phyloP scores from a whole-genome alignment of 2,329 filamentous ascomycete species.

The Exophiala xenobiotica region DNA sequence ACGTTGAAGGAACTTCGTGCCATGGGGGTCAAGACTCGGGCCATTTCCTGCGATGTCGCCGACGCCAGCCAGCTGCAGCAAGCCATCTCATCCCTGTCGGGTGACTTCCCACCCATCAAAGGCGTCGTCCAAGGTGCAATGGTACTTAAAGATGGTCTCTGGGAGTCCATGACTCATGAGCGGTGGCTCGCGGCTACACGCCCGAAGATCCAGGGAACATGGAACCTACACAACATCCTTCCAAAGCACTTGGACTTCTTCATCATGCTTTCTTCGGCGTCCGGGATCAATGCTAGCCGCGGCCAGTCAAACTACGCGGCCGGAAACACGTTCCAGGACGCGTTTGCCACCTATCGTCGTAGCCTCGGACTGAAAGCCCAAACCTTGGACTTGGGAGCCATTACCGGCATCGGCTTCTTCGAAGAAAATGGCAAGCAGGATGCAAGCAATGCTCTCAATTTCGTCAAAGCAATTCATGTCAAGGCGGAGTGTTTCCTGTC shows the following conservation, averaged over 20 bases:
- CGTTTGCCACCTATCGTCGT: neutral
- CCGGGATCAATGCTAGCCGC: conserved; percentile 45
- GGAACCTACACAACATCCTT: conserved; percentile 35
- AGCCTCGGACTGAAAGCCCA: neutral
- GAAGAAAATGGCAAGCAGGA: too few species aligned
- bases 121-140: conserved; percentile 50
- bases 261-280: conserved; percentile 41
- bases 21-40: neutral
- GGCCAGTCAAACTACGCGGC: conserved; percentile 46
- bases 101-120: conserved; percentile 31
- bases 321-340: conserved; percentile 27
- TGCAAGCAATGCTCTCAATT: too few species aligned
- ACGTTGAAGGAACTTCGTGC: neutral
- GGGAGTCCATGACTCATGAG: conserved; percentile 41
- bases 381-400: neutral
- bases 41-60: neutral
- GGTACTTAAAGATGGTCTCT: conserved; percentile 39
- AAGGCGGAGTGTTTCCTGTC: too few species aligned
- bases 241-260: conserved; percentile 40
- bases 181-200: conserved; percentile 39
- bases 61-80: neutral
- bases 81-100: neutral
- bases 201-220: conserved; percentile 44
- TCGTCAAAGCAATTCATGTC: too few species aligned
- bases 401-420: neutral